Percentiles rank a stretch among this genome's conserved stretches.
These are phyloP conservation scores for Spergularia bocconei DNA, from an alignment of 148 eudicot genomes.

Conservation along the genomic window DNA sequence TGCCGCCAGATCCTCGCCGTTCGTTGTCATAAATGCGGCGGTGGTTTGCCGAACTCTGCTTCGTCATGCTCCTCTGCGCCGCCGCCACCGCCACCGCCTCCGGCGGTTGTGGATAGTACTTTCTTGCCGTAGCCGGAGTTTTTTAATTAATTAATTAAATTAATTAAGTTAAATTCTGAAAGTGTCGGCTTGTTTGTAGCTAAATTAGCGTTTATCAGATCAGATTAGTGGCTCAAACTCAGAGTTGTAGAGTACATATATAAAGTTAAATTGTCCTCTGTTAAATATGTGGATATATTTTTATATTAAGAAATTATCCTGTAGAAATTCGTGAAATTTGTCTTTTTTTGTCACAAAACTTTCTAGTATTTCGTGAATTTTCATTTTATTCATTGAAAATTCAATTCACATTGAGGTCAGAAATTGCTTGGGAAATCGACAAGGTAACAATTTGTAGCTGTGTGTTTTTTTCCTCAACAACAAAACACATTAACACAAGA, in stretches of 20 bases:
- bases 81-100: not conserved
- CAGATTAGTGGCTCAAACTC: not conserved
- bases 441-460: not conserved
- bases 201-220: not conserved
- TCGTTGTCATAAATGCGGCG: constrained; percentile 38
- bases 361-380: not conserved
- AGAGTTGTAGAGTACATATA: not conserved
- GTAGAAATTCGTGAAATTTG: not conserved
- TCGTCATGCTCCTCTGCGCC: constrained; percentile 1
- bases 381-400: not conserved
- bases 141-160: not conserved
- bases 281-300: constrained; percentile 2
- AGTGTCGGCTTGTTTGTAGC: not conserved
- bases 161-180: not conserved
- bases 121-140: constrained; percentile 28
- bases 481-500: not conserved
- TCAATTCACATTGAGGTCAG: not conserved
- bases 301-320: not conserved
- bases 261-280: not conserved
- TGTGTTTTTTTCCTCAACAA: not conserved
- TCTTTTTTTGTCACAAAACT: too few species aligned
- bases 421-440: not conserved
- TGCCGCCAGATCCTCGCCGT: constrained; percentile 64
- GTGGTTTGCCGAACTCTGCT: constrained; percentile 26
- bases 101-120: constrained; percentile 1